These are phyloP conservation scores for Neurospora sublineolata DNA, from an alignment of 495 filamentous ascomycete genomes.

Conservation along the genomic window DNA sequence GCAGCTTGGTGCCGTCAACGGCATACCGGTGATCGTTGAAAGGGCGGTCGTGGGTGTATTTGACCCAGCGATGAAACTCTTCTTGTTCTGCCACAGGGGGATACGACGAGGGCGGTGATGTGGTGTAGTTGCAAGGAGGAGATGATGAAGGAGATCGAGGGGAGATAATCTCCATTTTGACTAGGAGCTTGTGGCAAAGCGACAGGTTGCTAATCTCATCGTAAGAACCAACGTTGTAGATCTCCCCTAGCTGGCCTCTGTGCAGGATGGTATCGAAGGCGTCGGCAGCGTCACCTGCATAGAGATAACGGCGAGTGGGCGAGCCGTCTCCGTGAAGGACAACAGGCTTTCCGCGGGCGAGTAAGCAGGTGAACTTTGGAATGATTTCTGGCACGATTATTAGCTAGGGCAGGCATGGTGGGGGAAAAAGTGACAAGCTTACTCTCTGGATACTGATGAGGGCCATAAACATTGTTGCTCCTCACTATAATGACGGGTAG, in stretches of 20 bases:
- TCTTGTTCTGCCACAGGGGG: constrained; percentile 7
- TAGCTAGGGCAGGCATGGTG: neutral
- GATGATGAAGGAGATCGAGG: neutral
- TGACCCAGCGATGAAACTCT: constrained; percentile 42
- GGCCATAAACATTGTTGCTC: constrained; percentile 71
- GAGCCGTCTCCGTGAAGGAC: constrained; percentile 60
- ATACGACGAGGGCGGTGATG: neutral
- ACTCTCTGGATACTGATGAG: constrained; percentile 73
- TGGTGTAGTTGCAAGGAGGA: neutral
- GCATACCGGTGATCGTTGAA: constrained; percentile 65
- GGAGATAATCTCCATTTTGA: constrained; percentile 32
- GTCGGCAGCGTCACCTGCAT: constrained; percentile 61
- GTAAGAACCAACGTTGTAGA: constrained; percentile 62
- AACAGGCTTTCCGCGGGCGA: constrained; percentile 45
- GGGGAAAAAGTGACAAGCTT: constrained; percentile 13
- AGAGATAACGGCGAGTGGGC: constrained; percentile 57
- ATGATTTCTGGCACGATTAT: constrained; percentile 48
- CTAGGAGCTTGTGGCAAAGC: constrained; percentile 47
- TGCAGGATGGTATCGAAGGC: constrained; percentile 70
- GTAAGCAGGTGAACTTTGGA: constrained; percentile 57
- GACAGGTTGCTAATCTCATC: constrained; percentile 55
- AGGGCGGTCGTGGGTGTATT: constrained; percentile 56
- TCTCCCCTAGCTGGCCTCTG: constrained; percentile 50
- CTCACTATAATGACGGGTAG: constrained; percentile 60
- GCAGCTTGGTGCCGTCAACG: constrained; percentile 54